Conservation (phyloP, 1,284 basidiomycete genomes). For the Mycena sp. region DNA sequence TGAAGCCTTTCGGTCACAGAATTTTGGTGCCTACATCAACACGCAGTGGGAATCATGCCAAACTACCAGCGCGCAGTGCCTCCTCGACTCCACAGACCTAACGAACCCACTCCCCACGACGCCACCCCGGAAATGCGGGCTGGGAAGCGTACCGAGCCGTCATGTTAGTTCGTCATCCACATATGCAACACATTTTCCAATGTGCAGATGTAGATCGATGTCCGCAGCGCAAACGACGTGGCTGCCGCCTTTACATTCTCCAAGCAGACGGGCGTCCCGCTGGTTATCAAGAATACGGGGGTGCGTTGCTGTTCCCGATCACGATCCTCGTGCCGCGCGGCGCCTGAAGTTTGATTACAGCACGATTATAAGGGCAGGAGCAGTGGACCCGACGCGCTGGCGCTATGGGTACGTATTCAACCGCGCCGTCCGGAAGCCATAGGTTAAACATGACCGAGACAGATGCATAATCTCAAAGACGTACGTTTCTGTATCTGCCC, state of each 20-base stretch:
- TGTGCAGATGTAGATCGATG: constrained; percentile 55
- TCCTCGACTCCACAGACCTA: constrained; percentile 36
- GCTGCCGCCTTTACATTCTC: constrained; percentile 52
- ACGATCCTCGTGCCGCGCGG: constrained; percentile 2
- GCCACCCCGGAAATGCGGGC: constrained; percentile 30
- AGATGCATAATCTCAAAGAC: constrained; percentile 29
- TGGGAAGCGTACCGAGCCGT: constrained; percentile 51
- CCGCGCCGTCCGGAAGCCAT: too few species aligned
- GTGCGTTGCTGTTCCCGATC: too few species aligned
- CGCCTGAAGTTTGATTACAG: neutral
- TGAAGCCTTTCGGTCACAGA: too few species aligned
- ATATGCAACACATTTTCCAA: neutral
- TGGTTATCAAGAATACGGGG: constrained; percentile 61
- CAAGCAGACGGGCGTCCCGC: constrained; percentile 46
- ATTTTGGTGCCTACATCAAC: constrained; percentile 20
- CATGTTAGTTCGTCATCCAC: too few species aligned
- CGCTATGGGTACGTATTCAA: constrained; percentile 19
- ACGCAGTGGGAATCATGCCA: constrained; percentile 45
- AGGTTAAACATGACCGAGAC: too few species aligned
- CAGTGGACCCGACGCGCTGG: constrained; percentile 21
- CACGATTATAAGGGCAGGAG: constrained; percentile 30
- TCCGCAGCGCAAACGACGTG: constrained; percentile 49
- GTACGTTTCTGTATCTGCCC: neutral
- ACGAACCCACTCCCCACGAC: constrained; percentile 36
- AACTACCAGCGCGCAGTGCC: constrained; percentile 34